A percentile compares a stretch with the other conserved stretches of the same genome.
Conservation (phyloP, 2,329 filamentous ascomycete species). For the Atkinsonella texensis region DNA sequence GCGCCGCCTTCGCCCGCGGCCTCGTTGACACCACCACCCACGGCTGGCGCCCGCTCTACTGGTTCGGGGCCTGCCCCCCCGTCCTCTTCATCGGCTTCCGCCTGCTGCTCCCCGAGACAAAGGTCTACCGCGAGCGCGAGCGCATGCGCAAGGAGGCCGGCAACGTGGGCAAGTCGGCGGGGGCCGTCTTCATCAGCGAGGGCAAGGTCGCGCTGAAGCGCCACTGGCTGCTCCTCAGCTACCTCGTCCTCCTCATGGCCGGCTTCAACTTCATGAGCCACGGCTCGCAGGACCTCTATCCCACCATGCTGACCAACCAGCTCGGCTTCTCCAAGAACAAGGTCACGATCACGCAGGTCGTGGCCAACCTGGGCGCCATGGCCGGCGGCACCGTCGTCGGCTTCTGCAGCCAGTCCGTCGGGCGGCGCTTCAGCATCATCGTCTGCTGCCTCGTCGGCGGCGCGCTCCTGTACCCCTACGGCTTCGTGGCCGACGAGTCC, state of each 20-base stretch:
- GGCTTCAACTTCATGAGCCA: conserved; percentile 91
- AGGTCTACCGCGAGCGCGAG: conserved; percentile 56
- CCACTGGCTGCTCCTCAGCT: conserved; percentile 70
- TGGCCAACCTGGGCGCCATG: conserved; percentile 61
- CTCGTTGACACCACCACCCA: conserved; percentile 67
- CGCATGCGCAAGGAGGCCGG: conserved; percentile 40
- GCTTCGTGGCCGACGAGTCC: conserved; percentile 47
- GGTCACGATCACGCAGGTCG: conserved; percentile 59
- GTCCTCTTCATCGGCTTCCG: conserved; percentile 72
- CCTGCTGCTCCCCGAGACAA: conserved; percentile 66
- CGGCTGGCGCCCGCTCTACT: conserved; percentile 75
- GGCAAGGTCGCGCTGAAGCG: conserved; percentile 66
- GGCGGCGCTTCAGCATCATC: conserved; percentile 57
- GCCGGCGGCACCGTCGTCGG: conserved; percentile 54
- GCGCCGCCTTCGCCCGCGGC: conserved; percentile 46
- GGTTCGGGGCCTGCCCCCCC: conserved; percentile 76
- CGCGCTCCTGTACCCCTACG: conserved; percentile 74
- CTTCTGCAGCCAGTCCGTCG: conserved; percentile 57
- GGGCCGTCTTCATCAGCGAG: conserved; percentile 55
- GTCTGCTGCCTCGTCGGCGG: conserved; percentile 53
- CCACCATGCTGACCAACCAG: conserved; percentile 46
- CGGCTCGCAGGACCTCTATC: conserved; percentile 54
- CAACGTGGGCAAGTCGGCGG: conserved; percentile 25
- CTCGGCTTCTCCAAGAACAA: conserved; percentile 38
- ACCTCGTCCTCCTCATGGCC: conserved; percentile 77